These are phyloP conservation scores for Colletotrichum acutatum DNA, from an alignment of 2,329 filamentous ascomycete genomes.

Conservation along the genomic window DNA sequence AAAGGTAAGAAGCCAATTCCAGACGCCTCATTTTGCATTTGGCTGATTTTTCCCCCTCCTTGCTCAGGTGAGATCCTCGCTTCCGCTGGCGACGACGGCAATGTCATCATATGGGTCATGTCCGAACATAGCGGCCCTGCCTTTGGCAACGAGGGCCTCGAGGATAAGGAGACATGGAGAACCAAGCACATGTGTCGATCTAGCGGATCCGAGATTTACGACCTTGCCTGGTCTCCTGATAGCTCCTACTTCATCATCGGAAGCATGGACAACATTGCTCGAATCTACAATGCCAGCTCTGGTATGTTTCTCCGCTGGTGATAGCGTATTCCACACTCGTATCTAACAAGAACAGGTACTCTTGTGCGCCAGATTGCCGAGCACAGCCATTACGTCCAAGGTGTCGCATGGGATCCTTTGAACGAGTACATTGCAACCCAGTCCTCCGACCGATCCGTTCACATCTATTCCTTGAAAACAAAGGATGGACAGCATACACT, in stretches of 20 bases:
- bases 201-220: slow-evolving; percentile 95
- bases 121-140: slow-evolving; percentile 76
- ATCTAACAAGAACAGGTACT: slow-evolving; percentile 52
- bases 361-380: slow-evolving; percentile 94
- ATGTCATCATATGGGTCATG: slow-evolving; percentile 95
- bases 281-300: slow-evolving; percentile 94
- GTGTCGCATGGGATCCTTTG: slow-evolving; percentile 96
- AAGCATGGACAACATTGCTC: slow-evolving; percentile 98
- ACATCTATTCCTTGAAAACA: slow-evolving; percentile 95
- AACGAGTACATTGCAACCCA: slow-evolving; percentile 99
- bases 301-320: slow-evolving; percentile 63
- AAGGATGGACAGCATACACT: slow-evolving; percentile 97
- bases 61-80: slow-evolving; percentile 86
- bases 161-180: slow-evolving; percentile 97
- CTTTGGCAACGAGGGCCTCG: slow-evolving; percentile 85
- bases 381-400: slow-evolving; percentile 98
- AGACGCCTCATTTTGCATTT: neutral
- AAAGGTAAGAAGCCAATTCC: slow-evolving; percentile 70
- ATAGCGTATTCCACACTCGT: neutral
- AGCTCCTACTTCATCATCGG: slow-evolving; percentile 96
- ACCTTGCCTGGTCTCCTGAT: slow-evolving; percentile 99
- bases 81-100: slow-evolving; percentile 96
- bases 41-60: neutral
- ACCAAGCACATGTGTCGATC: slow-evolving; percentile 98
- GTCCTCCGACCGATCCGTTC: slow-evolving; percentile 96